Conservation (phyloP, 2,329 filamentous ascomycete species). For the Curvularia verruculosa region DNA sequence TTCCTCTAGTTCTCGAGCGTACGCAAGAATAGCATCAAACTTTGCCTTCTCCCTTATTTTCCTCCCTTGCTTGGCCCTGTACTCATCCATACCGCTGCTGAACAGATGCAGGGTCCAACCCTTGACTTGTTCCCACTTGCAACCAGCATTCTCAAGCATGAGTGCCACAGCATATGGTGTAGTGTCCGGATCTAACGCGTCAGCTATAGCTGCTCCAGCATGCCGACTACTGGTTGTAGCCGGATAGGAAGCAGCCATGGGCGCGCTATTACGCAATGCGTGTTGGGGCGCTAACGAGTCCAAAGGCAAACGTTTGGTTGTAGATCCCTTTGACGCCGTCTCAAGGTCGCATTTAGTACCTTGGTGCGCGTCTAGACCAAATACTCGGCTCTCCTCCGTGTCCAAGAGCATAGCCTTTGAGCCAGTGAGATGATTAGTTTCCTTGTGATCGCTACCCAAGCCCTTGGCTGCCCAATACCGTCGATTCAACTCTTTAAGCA, state of each 20-base stretch:
- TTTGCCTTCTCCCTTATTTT: constrained; percentile 16
- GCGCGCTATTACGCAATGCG: background rate
- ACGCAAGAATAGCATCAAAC: constrained; percentile 14
- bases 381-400: background rate
- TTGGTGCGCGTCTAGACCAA: background rate
- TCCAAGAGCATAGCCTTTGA: constrained; percentile 4
- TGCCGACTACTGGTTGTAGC: background rate
- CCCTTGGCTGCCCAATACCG: background rate
- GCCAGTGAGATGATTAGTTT: background rate
- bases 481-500: constrained; percentile 15
- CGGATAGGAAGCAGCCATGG: background rate
- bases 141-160: constrained; percentile 18
- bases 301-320: background rate
- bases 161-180: constrained; percentile 17
- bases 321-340: constrained; percentile 2
- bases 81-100: constrained; percentile 12
- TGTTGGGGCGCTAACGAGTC: background rate
- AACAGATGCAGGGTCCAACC: constrained; percentile 24
- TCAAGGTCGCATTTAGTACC: constrained; percentile 10
- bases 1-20: constrained; percentile 19
- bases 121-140: constrained; percentile 17
- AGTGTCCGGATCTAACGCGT: background rate
- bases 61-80: constrained; percentile 14
- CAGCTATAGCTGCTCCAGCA: background rate
- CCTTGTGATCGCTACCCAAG: background rate